Evolutionary conservation across 768 basidiomycete species (phyloP), one percentile per base, ranked within the genome.

Genomic region (Polyporus arcularius): DNA sequence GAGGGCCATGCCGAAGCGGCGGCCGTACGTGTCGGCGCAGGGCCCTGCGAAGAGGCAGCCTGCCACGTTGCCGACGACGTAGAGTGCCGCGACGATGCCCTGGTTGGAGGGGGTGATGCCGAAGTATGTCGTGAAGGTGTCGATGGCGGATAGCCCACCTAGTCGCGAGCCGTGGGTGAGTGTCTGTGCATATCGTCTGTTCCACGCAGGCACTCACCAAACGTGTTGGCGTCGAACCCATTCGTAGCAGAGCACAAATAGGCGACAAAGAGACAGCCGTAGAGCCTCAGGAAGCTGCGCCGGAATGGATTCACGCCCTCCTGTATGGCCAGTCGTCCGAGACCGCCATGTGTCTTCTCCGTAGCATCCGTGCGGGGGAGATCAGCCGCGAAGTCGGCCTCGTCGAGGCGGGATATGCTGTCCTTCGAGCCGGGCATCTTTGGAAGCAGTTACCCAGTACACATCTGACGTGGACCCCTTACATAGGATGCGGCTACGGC

Each of bases 1-100:
- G 32, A 84, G 65, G 65, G 67, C 62, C 71, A 72, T 72, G 15
- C 70, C 71, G n/a, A 55, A 48, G 38, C 66, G 65, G 2, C 71
- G 65, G 15, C 70, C 70, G 55, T 62, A 68, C 31, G 53, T 60
- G 55, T 72, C 71, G 28, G 71, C 58, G 50, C 56, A 57, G 2
- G 61, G 61, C 2, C 56, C 68, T 6, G 69, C 69, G 61, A 67
- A 55, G 31, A 70, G 61, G 58, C 66, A 67, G 4, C 70, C 64
- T 10, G 67, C 66, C 26, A 71, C 68, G 53, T 71, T 71, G 28
- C 70, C 70, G 31, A 71, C 63, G 21, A 71, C 68, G 58, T 71
- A 71, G 47, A 70, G 61, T 16, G 70, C 70, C 8, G 69, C 70
- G 10, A 71, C 64, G 42, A 71, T 63, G 2, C 70, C 70, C 26